Evolutionary conservation across 2,329 filamentous ascomycete species (phyloP), one percentile per base, ranked within the genome.

Genomic region (Leptographium procerum): DNA sequence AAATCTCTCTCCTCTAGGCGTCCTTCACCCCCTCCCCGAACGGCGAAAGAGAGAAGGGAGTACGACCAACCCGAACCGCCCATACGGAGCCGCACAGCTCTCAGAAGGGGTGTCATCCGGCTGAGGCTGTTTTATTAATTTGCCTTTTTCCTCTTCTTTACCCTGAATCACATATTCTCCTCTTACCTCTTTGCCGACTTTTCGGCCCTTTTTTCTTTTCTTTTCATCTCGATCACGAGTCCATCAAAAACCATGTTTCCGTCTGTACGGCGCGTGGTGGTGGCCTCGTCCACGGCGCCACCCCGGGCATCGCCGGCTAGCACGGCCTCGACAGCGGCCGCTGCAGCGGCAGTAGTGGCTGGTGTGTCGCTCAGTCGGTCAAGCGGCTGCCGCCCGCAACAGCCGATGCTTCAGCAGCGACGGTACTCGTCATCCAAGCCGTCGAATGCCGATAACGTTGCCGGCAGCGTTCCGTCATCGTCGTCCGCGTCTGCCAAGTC

Each of bases 401-500:
- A 10, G 43, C 61, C 4, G 52, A 50, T 52, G 50, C 55, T 16
- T 52, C 56, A 19, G 55, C 59, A 34, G 55, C 52, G 53, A 65
- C 74, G 81, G 63, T 82, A 75, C 65, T 84, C 81, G 13, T 84
- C 81, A 33, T 84, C 81, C 36, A 84, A 84, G 68, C 80, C 81
- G n/a, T 83, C 80, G 43, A 78, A 77, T 64, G 77, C 80, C n/a
- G 79, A 81, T 61, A 80, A 79, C 65, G 80, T 78, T n/a, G 68
- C 79, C 9, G 71, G 77, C 52, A 48, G 53, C 74, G 72, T 48
- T 73, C 78, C 66, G 73, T 40, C 29, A 10, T 22, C 29, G 19
- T 22, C 29, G 40, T n/a, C n/a, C n/a, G n/a, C n/a, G n/a, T n/a
- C n/a, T n/a, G 11, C 16, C 43, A 29, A 34, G 24, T 28, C 47